Evolutionary conservation across 441 rosid genomes (phyloP).

Genomic region (Pelargonium fulgidum): DNA sequence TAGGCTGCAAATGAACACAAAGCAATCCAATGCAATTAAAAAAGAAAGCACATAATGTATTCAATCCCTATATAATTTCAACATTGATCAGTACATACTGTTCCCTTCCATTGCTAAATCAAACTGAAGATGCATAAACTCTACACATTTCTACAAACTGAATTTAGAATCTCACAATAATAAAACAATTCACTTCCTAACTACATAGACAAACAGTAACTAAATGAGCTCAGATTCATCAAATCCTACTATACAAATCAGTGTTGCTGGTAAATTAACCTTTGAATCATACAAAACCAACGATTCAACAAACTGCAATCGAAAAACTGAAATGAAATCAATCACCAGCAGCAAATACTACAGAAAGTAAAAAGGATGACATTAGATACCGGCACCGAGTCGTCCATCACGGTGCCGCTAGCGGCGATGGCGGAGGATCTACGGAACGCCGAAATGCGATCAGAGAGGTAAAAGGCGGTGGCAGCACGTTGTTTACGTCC

Average conservation of each 20-base stretch:
- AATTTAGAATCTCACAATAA: too few species aligned
- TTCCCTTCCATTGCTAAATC: too few species aligned
- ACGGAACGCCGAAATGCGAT: constrained; percentile 18
- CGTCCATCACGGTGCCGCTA: constrained; percentile 41
- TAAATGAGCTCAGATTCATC: too few species aligned
- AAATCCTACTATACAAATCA: too few species aligned
- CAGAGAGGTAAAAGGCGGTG: constrained; percentile 17
- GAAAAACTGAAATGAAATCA: not conserved
- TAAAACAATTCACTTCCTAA: too few species aligned
- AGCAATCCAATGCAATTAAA: not conserved
- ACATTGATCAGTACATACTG: too few species aligned
- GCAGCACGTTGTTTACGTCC: constrained; percentile 14
- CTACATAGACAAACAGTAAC: too few species aligned
- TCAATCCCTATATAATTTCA: too few species aligned
- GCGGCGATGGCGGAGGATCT: constrained; percentile 33
- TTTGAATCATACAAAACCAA: not conserved
- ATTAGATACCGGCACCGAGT: constrained; percentile 42
- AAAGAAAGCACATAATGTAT: too few species aligned
- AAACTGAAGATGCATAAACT: too few species aligned
- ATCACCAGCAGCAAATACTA: not conserved
- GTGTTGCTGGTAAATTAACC: too few species aligned
- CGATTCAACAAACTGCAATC: not conserved
- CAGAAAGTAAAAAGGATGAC: constrained; percentile 13
- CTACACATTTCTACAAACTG: too few species aligned
- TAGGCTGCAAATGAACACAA: not conserved